Evolutionary conservation across 805 yeast genomes (phyloP), one percentile per base, ranked within the genome.

Genomic region (Saccharomycopsis olivae): DNA sequence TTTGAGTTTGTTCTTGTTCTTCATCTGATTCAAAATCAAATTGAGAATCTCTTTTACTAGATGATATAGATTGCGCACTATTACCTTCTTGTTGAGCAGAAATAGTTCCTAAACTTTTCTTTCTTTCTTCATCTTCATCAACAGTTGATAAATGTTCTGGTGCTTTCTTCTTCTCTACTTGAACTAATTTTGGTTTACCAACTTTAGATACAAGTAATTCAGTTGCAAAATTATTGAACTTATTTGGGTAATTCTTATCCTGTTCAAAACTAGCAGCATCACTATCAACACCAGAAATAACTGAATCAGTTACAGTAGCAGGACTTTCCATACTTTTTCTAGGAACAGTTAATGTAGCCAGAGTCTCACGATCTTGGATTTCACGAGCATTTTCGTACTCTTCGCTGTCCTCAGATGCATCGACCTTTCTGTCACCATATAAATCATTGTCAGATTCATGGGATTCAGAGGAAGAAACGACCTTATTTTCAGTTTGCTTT

Each of bases 261-360:
- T 45, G 39, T 30, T 41, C 38, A 30, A 45, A 45, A 33, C 48
- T 45, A 5, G 48, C 46, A n/a, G 43, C 42, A 9, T 41, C 46
- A 27, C 48, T 45, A 29, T 41, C 46, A 28, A 36, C 38, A 20
- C 39, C 46, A 14, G 43, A 34, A 24, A 40, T 17, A 4, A 43
- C 38, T 3, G 48, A 38, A 28, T 41, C 41, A 15, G 46, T 45
- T n/a, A 38, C 33, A 29, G 48, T 41, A 33, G 36, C 31, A 30
- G 48, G 48, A 16, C 46, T 45, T n/a, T 36, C 44, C n/a, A 18
- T 20, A 16, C 40, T 36, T 15, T 21, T 25, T 28, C 42, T 25
- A 16, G 35, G 35, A 23, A 23, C 25, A 23, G 25, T 23, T 6
- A 23, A 10, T n/a, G n/a, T n/a, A n/a, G n/a, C n/a, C n/a, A n/a